These are phyloP conservation scores for Lactuca saligna DNA, from an alignment of 129 eudicot genomes.

Conservation along the genomic window DNA sequence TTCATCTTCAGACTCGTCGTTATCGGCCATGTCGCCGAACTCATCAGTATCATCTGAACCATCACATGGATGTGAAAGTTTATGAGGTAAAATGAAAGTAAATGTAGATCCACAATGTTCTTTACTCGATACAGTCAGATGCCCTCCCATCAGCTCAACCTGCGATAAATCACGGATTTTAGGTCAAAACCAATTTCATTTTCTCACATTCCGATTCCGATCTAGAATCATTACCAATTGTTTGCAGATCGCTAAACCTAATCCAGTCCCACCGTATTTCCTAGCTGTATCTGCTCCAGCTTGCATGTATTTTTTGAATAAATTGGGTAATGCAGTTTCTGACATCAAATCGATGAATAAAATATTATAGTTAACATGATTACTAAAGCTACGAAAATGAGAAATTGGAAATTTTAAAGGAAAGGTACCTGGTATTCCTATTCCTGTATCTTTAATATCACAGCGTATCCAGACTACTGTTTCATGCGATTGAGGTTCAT, in stretches of 20 bases:
- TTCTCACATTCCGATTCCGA: neutral
- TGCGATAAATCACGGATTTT: conserved; percentile 14
- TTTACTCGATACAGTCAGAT: conserved; percentile 73
- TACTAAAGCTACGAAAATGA: neutral
- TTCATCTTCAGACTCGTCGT: conserved; percentile 60
- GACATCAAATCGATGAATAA: conserved; percentile 19
- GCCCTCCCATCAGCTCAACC: conserved; percentile 99
- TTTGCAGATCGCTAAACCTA: conserved; percentile 96
- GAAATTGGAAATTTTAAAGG: neutral
- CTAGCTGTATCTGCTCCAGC: conserved; percentile 92
- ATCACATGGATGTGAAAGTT: conserved; percentile 60
- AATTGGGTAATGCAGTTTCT: conserved; percentile 79
- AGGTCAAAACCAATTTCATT: neutral
- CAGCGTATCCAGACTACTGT: conserved; percentile 83
- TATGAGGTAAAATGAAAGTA: conserved; percentile 75
- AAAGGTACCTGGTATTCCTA: conserved; percentile 89
- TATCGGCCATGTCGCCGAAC: conserved; percentile 59
- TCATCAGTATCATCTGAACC: conserved; percentile 82
- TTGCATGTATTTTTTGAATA: conserved; percentile 96
- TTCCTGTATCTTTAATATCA: conserved; percentile 94
- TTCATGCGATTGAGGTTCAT: conserved; percentile 41
- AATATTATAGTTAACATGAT: neutral
- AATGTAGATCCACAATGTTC: conserved; percentile 80
- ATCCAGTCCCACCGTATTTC: conserved; percentile 98
- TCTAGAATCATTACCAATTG: conserved; percentile 59